phyloP scores from a whole-genome alignment of 2,329 filamentous ascomycete species.

The Alternaria triticina region DNA sequence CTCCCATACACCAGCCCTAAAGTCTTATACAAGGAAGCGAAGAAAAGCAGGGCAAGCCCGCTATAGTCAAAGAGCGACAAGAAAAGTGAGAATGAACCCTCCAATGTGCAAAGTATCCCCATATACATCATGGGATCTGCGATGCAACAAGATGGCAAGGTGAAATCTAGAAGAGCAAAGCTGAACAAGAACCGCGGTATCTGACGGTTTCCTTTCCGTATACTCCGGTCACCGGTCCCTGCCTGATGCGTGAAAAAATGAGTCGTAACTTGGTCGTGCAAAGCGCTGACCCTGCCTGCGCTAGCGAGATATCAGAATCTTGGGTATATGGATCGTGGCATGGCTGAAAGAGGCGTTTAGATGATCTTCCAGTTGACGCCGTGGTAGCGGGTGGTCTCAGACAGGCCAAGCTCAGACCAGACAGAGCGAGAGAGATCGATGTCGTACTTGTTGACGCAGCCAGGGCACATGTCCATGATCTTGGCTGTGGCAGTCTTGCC shows the following conservation, averaged over 20 bases:
- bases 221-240: slow-evolving; percentile 27
- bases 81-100: slow-evolving; percentile 20
- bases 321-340: slow-evolving; percentile 38
- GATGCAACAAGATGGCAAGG: background rate
- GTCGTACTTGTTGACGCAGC: slow-evolving; percentile 33
- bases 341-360: slow-evolving; percentile 28
- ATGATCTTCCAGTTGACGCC: slow-evolving; percentile 33
- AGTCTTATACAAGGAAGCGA: slow-evolving; percentile 36
- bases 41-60: slow-evolving; percentile 2
- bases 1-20: slow-evolving; percentile 25
- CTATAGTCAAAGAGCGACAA: slow-evolving; percentile 37
- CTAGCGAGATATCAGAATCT: slow-evolving; percentile 39
- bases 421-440: slow-evolving; percentile 41
- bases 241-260: slow-evolving; percentile 33
- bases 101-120: slow-evolving; percentile 16
- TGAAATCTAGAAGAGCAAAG: slow-evolving; percentile 16
- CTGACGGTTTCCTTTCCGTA: slow-evolving; percentile 17
- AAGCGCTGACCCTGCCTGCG: slow-evolving; percentile 50
- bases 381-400: slow-evolving; percentile 31
- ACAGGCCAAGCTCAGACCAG: slow-evolving; percentile 35
- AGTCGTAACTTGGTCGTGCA: slow-evolving; percentile 46
- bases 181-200: slow-evolving; percentile 14
- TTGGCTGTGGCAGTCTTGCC: slow-evolving; percentile 35
- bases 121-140: slow-evolving; percentile 30
- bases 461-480: slow-evolving; percentile 46